Conservation (phyloP, 768 basidiomycete genomes). For the Termitomyces sp. region DNA sequence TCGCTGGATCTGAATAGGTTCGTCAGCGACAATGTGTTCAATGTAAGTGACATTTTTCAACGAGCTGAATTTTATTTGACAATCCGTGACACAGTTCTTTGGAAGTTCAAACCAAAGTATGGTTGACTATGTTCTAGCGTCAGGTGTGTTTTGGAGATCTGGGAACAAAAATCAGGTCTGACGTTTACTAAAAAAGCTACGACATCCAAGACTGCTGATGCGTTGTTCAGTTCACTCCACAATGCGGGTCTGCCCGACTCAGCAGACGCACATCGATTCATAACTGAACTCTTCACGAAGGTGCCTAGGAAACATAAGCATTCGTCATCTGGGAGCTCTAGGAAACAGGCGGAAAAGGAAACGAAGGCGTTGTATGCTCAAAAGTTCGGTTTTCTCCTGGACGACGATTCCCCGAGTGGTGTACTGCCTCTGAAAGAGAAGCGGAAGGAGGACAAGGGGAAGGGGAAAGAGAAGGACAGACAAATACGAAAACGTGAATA, state of each 20-base stretch:
- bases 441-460: slow-evolving; percentile 40
- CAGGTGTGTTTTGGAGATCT: slow-evolving; percentile 44
- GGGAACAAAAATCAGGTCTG: slow-evolving; percentile 5
- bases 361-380: slow-evolving; percentile 62
- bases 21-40: slow-evolving; percentile 74
- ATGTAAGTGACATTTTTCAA: slow-evolving; percentile 36
- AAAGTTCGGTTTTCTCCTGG: slow-evolving; percentile 79
- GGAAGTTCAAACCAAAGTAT: slow-evolving; percentile 81
- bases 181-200: slow-evolving; percentile 44
- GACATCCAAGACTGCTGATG: slow-evolving; percentile 75
- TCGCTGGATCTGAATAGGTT: slow-evolving; percentile 62
- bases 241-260: slow-evolving; percentile 79
- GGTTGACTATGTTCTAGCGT: slow-evolving; percentile 83
- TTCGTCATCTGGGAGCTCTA: slow-evolving; percentile 34
- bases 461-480: slow-evolving; percentile 52
- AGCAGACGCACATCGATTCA: slow-evolving; percentile 75
- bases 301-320: slow-evolving; percentile 76
- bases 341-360: slow-evolving; percentile 73
- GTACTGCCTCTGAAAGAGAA: slow-evolving; percentile 38
- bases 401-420: slow-evolving; percentile 56
- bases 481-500: slow-evolving; percentile 77
- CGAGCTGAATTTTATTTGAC: neutral
- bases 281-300: slow-evolving; percentile 67
- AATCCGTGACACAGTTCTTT: slow-evolving; percentile 50
- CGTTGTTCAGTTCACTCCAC: slow-evolving; percentile 71